A percentile compares a stretch with the other conserved stretches of the same genome.
Evolutionary conservation across 352 stramenopile genomes (phyloP).

Genomic region (Phytophthora citrophthora): DNA sequence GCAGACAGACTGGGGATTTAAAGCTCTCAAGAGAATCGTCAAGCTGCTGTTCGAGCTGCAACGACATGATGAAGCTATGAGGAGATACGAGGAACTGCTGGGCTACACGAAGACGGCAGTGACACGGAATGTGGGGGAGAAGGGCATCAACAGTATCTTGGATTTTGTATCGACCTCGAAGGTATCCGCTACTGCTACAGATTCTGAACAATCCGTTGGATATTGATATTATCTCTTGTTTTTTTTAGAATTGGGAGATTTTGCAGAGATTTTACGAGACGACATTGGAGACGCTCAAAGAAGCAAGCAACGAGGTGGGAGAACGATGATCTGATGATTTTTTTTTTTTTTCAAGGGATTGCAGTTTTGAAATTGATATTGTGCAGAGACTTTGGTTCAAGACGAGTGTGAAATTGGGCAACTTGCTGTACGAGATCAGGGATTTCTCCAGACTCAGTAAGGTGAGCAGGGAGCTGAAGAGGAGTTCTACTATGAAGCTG

Average conservation of each 20-base stretch:
- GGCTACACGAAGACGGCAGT: conserved; percentile 89
- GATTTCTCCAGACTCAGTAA: conserved; percentile 78
- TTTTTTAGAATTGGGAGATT: conserved; percentile 77
- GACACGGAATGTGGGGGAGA: conserved; percentile 94
- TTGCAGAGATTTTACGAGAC: conserved; percentile 88
- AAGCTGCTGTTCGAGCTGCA: conserved; percentile 91
- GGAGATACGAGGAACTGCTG: conserved; percentile 90
- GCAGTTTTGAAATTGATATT: not conserved
- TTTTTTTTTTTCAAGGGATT: not conserved
- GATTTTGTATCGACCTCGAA: conserved; percentile 93
- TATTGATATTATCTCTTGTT: not conserved
- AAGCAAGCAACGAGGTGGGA: conserved; percentile 72
- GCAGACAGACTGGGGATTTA: conserved; percentile 92
- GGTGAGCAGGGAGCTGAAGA: conserved; percentile 23
- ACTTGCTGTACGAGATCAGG: conserved; percentile 90
- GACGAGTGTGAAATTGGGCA: conserved; percentile 95
- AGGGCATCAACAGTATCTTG: conserved; percentile 96
- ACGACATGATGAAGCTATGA: conserved; percentile 75
- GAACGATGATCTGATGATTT: not conserved
- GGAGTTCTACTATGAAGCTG: not conserved
- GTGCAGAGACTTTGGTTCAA: conserved; percentile 94
- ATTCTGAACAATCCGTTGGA: not conserved
- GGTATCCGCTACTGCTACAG: conserved; percentile 12
- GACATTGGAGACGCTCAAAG: conserved; percentile 85
- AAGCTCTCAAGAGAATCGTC: conserved; percentile 94